Conservation (phyloP, 768 basidiomycete species). For the Rhizopogon roseolus region DNA sequence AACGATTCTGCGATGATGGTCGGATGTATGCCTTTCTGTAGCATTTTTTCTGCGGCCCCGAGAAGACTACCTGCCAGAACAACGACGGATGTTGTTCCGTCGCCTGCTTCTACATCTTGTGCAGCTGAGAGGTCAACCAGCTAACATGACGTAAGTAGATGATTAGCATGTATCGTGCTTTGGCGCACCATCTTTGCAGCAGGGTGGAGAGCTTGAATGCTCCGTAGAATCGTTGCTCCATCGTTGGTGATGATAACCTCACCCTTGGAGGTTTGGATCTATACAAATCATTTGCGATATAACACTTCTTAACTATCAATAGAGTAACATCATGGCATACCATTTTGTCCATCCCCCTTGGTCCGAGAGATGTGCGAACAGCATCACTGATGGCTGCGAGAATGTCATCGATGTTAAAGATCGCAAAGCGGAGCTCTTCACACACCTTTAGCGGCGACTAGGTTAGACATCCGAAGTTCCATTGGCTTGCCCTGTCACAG, state of each 20-base stretch:
- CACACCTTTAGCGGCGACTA: constrained; percentile 96
- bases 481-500: constrained; percentile 84
- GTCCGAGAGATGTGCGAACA: constrained; percentile 93
- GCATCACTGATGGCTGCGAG: constrained; percentile 90
- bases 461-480: constrained; percentile 94
- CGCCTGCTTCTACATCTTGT: constrained; percentile 97
- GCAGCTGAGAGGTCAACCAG: constrained; percentile 96
- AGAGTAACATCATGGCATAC: constrained; percentile 36
- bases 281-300: constrained; percentile 7
- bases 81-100: constrained; percentile 97
- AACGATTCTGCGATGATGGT: constrained; percentile 97
- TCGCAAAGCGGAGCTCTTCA: not conserved
- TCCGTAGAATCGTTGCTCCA: constrained; percentile 95
- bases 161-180: not conserved
- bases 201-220: constrained; percentile 93
- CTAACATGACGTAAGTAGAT: constrained; percentile 34
- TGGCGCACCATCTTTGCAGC: constrained; percentile 88
- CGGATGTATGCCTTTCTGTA: constrained; percentile 95
- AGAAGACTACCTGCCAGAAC: constrained; percentile 92
- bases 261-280: constrained; percentile 96
- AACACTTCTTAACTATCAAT: constrained; percentile 1
- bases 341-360: constrained; percentile 99
- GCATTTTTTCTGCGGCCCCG: constrained; percentile 94
- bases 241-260: constrained; percentile 99
- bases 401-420: constrained; percentile 6